Evolutionary conservation across 129 eudicot species (phyloP).

Genomic region (Escallonia rubra): DNA sequence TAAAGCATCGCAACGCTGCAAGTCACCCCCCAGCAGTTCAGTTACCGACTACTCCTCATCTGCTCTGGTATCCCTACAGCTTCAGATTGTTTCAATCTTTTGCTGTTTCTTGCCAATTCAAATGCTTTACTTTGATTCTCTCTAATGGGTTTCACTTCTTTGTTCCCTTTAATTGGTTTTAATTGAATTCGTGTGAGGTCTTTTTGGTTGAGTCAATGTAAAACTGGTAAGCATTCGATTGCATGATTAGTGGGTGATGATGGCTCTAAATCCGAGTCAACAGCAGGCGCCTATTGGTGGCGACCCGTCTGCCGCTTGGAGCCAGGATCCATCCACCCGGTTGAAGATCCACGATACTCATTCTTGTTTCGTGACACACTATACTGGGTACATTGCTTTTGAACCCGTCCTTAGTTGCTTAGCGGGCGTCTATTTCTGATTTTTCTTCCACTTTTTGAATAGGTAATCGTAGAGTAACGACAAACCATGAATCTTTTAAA

Average conservation of each 20-base stretch:
- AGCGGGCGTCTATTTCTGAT: too few species aligned
- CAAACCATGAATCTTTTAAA: too few species aligned
- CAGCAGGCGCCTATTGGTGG: conserved; percentile 50
- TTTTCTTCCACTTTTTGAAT: too few species aligned
- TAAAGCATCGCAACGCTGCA: not conserved
- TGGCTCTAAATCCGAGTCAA: conserved; percentile 44
- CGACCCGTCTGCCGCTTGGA: conserved; percentile 60
- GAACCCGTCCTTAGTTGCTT: not conserved
- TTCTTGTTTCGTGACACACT: conserved; percentile 31
- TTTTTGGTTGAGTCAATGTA: not conserved
- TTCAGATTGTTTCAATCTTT: too few species aligned
- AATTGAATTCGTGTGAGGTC: not conserved
- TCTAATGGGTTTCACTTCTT: too few species aligned
- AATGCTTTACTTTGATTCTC: too few species aligned
- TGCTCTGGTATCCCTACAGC: not conserved
- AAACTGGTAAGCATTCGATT: not conserved
- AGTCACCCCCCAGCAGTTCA: not conserved
- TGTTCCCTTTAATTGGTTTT: not conserved
- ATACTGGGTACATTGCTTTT: conserved; percentile 18
- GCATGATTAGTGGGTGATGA: not conserved
- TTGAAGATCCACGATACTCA: conserved; percentile 30
- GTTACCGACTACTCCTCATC: not conserved
- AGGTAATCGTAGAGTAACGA: too few species aligned
- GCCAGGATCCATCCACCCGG: conserved; percentile 33
- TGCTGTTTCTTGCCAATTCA: too few species aligned